Conservation (phyloP, 441 rosid genomes). For the Corymbia citriodora region DNA sequence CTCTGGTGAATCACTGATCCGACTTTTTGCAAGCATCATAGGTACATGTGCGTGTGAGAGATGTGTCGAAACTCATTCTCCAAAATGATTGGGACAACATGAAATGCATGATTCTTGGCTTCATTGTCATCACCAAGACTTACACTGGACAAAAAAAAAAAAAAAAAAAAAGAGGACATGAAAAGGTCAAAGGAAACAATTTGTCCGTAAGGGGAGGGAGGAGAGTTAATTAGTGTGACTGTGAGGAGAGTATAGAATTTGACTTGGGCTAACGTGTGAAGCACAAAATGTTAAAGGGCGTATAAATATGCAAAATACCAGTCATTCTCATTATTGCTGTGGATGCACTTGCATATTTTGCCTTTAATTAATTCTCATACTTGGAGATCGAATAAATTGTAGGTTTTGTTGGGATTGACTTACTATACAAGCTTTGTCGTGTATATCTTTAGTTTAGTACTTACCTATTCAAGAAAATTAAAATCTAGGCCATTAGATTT, state of each 20-base stretch:
- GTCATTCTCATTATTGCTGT: background rate
- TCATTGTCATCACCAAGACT: background rate
- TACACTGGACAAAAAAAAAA: background rate
- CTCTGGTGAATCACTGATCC: background rate
- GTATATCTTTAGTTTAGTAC: background rate
- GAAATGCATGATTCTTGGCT: background rate
- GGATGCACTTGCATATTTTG: background rate
- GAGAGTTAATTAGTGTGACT: background rate
- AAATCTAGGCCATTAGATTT: background rate
- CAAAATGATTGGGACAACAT: background rate
- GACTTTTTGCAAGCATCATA: background rate
- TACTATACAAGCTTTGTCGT: background rate
- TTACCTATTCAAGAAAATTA: background rate
- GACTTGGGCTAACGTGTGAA: background rate
- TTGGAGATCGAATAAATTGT: background rate
- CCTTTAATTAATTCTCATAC: background rate
- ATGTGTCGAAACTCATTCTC: background rate
- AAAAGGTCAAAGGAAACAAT: background rate
- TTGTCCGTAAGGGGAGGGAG: background rate
- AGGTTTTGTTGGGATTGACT: background rate
- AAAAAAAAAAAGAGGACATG: background rate
- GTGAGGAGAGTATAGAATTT: background rate
- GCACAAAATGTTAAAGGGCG: background rate
- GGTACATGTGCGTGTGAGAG: background rate
- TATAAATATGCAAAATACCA: background rate